phyloP scores from a whole-genome alignment of 495 filamentous ascomycete species.

The Aspergillus steynii region DNA sequence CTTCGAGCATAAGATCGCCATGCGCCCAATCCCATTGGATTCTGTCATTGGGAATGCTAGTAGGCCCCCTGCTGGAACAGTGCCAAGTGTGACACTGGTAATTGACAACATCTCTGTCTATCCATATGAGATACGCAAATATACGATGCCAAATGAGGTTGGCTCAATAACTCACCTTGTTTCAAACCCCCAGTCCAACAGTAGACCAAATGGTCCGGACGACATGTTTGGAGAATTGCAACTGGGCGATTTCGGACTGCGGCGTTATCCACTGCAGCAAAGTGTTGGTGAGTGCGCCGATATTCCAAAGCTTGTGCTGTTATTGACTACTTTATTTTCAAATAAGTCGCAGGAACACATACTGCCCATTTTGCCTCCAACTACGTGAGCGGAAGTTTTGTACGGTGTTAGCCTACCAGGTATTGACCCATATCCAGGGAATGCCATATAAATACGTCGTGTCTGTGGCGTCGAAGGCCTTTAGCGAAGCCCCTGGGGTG shows the following conservation, averaged over 20 bases:
- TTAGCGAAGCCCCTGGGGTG: constrained; percentile 57
- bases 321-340: neutral
- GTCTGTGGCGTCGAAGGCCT: constrained; percentile 60
- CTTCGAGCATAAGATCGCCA: constrained; percentile 38
- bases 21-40: constrained; percentile 38
- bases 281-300: constrained; percentile 35
- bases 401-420: neutral
- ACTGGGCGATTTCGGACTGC: constrained; percentile 54
- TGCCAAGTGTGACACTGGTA: constrained; percentile 14
- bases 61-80: constrained; percentile 26
- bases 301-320: constrained; percentile 13
- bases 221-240: constrained; percentile 66
- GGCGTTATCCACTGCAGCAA: constrained; percentile 50
- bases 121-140: constrained; percentile 32
- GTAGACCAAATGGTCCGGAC: constrained; percentile 55
- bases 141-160: constrained; percentile 33
- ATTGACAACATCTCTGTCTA: constrained; percentile 19
- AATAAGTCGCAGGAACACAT: constrained; percentile 43
- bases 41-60: constrained; percentile 31
- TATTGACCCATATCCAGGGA: constrained; percentile 49
- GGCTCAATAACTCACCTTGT: constrained; percentile 67
- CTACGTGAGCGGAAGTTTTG: constrained; percentile 54
- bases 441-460: constrained; percentile 84
- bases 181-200: constrained; percentile 52
- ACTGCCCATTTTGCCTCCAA: constrained; percentile 72